Evolutionary conservation across 1,139 yeast species (phyloP), one percentile per base, ranked within the genome.

Genomic region (Yamadazyma atmosphaerica): DNA sequence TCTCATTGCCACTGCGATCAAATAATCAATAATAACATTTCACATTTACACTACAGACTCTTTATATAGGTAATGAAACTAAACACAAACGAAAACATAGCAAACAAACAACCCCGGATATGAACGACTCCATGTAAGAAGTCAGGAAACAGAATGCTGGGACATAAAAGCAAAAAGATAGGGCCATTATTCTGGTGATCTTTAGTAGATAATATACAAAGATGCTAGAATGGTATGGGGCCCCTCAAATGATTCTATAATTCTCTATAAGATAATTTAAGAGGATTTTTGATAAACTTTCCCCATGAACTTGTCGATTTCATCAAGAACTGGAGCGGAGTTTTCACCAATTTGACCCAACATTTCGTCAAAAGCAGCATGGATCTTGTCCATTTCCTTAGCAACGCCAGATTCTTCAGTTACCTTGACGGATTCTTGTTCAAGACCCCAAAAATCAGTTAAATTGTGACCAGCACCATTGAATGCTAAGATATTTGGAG

Each of bases 381-480:
- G n/a, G n/a, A n/a, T n/a, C n/a, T n/a, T n/a, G n/a, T n/a, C n/a
- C n/a, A n/a, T n/a, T n/a, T n/a, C n/a, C n/a, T n/a, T n/a, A n/a
- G n/a, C n/a, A 19, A 25, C 19, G 27, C 39, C 46, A 18, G 42
- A 9, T 19, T 19, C 14, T 25, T 36, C 32, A 17, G 40, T 32
- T 17, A 22, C 35, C 23, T 30, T 24, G 12, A 23, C 21, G 13
- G 26, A 33, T 27, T 26, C 34, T 16, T 33, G 28, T 38, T 40
- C 45, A 7, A 32, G 46, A 41, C 63, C 67, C 94, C 94, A 86
- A 76, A 86, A 85, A 38, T 73, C 77, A 42, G 81, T 70, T 58
- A 86, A 63, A 65, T 83, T 83, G 63, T 81, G 81, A 50, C 96
- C 96, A 47, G 83, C 97, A 70, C 98, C 98, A 61, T 92, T 92